Evolutionary conservation across 2,329 filamentous ascomycete species (phyloP).

Genomic region (Paecilomyces dactylethromorphus): DNA sequence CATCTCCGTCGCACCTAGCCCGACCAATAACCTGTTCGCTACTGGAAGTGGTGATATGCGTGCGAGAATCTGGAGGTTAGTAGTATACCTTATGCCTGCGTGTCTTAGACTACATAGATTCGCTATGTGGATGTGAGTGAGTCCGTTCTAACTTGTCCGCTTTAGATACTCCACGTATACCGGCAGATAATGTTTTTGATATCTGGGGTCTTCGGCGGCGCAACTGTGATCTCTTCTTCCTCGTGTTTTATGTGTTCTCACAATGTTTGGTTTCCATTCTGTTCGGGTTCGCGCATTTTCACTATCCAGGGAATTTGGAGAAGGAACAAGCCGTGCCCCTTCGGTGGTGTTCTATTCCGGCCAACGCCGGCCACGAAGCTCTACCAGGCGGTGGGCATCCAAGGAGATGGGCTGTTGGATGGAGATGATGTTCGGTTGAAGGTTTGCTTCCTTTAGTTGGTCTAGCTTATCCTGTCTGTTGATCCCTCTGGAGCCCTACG

Average conservation of each 20-base stretch:
- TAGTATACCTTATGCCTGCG: slow-evolving; percentile 12
- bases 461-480: not conserved
- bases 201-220: slow-evolving; percentile 26
- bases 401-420: not conserved
- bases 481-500: not conserved
- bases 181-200: slow-evolving; percentile 28
- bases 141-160: not conserved
- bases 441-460: not conserved
- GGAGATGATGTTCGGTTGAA: not conserved
- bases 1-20: slow-evolving; percentile 93
- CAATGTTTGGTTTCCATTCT: slow-evolving; percentile 9
- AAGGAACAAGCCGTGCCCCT: not conserved
- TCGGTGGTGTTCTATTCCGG: not conserved
- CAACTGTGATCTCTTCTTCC: slow-evolving; percentile 19
- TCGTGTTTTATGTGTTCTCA: slow-evolving; percentile 8
- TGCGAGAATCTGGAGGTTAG: slow-evolving; percentile 88
- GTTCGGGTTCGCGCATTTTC: not conserved
- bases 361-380: not conserved
- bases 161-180: slow-evolving; percentile 32
- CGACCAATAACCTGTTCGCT: slow-evolving; percentile 79
- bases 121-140: not conserved
- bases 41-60: slow-evolving; percentile 97
- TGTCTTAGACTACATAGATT: not conserved
- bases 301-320: not conserved
- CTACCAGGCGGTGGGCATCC: not conserved